Conservation (phyloP, 179 eudicot genomes). For the Gypsophila paniculata region DNA sequence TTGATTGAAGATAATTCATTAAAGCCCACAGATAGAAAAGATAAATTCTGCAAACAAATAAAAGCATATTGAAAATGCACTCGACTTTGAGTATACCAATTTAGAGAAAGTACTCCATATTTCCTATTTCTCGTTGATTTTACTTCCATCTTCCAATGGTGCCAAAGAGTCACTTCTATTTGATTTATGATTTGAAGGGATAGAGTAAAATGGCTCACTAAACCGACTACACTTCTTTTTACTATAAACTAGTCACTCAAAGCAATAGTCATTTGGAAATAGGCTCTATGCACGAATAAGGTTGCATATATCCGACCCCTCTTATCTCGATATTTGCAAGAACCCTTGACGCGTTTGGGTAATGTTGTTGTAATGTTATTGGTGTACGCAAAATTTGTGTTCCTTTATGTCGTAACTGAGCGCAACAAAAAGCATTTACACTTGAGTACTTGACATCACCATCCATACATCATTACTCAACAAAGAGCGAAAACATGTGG, state of each 20-base stretch:
- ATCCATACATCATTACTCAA: background rate
- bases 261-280: no score
- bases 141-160: background rate
- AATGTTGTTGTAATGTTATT: no score
- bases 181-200: no score
- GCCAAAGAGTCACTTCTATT: no score
- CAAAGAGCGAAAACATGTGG: conserved; percentile 9
- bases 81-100: background rate
- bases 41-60: background rate
- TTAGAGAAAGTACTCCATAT: background rate
- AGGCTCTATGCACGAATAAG: no score
- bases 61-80: background rate
- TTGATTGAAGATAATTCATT: background rate
- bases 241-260: no score
- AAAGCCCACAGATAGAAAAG: conserved; percentile 1
- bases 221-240: no score
- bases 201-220: no score
- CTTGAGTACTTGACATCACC: background rate
- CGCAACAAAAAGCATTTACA: conserved; percentile 10
- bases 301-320: no score
- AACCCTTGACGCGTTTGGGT: no score
- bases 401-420: background rate
- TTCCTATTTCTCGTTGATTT: background rate
- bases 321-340: no score
- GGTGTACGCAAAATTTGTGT: no score